phyloP scores from a whole-genome alignment of 805 yeast species.

The Yarrowia phangngaensis region DNA sequence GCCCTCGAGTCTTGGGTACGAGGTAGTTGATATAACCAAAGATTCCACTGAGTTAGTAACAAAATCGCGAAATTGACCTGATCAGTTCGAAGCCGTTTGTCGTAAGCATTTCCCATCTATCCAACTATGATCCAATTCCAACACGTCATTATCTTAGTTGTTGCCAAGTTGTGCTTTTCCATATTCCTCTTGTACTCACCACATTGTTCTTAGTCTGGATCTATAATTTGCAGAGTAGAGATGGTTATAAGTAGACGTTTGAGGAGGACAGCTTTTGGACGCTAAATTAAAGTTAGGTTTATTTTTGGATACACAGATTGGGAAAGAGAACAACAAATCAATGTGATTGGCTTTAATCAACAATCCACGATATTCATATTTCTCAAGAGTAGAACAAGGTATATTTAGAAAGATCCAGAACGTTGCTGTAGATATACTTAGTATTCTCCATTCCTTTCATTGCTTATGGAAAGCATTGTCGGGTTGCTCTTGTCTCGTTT shows the following conservation, averaged over 20 bases:
- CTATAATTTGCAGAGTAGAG: conserved; percentile 23
- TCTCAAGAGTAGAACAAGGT: no score
- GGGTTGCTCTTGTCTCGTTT: no score
- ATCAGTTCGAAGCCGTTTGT: conserved; percentile 2
- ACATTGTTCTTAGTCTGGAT: conserved; percentile 20
- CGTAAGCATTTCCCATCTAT: background rate
- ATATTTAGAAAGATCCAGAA: no score
- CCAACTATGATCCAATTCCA: background rate
- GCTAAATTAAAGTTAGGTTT: conserved; percentile 13
- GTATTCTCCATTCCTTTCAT: no score
- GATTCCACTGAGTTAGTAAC: conserved; percentile 64
- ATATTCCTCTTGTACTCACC: conserved; percentile 26
- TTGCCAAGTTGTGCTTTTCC: no score
- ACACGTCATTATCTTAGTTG: background rate
- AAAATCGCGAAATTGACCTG: background rate
- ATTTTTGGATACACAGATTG: conserved; percentile 25
- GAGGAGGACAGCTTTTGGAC: conserved; percentile 15
- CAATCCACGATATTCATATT: no score
- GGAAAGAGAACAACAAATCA: conserved; percentile 25
- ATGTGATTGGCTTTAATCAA: no score
- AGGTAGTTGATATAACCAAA: conserved; percentile 96
- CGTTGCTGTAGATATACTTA: no score
- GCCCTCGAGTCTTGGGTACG: conserved; percentile 88
- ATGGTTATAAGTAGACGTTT: conserved; percentile 23
- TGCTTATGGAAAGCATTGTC: no score